A percentile compares a stretch with the other conserved stretches of the same genome.
Evolutionary conservation across 139 green algal species (phyloP).

Genomic region (Picochlorum sp.): DNA sequence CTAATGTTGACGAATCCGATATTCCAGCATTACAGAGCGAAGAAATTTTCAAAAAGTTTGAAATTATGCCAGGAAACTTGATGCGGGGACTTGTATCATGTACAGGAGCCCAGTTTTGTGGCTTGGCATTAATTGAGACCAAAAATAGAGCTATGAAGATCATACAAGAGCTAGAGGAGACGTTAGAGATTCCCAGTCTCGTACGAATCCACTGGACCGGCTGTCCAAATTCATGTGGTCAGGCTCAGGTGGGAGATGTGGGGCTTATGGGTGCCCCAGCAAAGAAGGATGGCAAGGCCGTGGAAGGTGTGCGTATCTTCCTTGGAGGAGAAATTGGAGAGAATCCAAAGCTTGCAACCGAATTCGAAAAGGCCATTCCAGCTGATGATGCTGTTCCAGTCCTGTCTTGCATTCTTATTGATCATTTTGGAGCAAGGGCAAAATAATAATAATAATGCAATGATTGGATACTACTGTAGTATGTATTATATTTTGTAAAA

Average conservation of each 20-base stretch:
- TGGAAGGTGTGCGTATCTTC: constrained; percentile 87
- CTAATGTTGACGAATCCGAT: constrained; percentile 76
- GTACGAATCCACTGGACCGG: constrained; percentile 97
- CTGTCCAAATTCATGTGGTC: constrained; percentile 94
- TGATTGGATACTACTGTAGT: too few species aligned
- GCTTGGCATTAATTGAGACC: constrained; percentile 91
- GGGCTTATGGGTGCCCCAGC: constrained; percentile 87
- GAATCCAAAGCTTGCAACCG: constrained; percentile 43
- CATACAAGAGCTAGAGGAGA: constrained; percentile 68
- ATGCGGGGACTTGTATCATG: constrained; percentile 59
- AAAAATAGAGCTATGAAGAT: constrained; percentile 74
- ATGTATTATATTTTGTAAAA: too few species aligned
- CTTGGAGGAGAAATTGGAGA: constrained; percentile 65
- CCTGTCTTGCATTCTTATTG: constrained; percentile 70
- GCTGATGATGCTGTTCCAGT: constrained; percentile 59
- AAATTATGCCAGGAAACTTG: constrained; percentile 38
- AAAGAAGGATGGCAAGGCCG: constrained; percentile 78
- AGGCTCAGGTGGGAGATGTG: constrained; percentile 84
- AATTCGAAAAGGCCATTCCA: constrained; percentile 64
- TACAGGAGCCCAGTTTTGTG: constrained; percentile 96
- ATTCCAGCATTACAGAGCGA: constrained; percentile 78
- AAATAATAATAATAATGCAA: too few species aligned
- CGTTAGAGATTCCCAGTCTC: constrained; percentile 64
- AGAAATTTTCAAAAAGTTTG: constrained; percentile 70
- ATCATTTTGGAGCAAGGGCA: constrained; percentile 48